Base-by-base conservation (phyloP, 2,329 filamentous ascomycete genomes). In the Dactylellina haptotyla region DNA sequence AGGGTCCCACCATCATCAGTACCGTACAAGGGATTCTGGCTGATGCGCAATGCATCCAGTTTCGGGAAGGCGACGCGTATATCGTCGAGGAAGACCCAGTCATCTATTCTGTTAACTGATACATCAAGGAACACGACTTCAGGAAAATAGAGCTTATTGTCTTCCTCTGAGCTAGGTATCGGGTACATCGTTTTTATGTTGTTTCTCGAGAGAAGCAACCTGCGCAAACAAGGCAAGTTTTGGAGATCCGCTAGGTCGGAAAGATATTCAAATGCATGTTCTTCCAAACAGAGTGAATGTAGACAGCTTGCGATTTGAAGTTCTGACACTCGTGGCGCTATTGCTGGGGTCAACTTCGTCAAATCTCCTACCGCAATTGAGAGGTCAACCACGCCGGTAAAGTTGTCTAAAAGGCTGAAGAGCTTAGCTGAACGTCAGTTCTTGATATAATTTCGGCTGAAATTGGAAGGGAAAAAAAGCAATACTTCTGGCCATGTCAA, bases 181-280 rank as follows among this genome's bases (percentile, higher is more conserved):
- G 78, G 59, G 20, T 77, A 78, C 23, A 84, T 79, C 14, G 80
- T 78, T 14, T 82, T 82, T 75, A 97, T 90, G 54, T 83, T 84
- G 81, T 96, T 96, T 56, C 89, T 88, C 77, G 96, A 94, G 57
- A 98, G 84, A 58, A 93, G 86, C 0, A 89, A 82, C 59, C 84
- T 87, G 53, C 85, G 85, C 10, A 91, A 83, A 30, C 83, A 81
- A 0, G 79, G 78, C 23, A 90, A 80, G 20, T 79, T 75, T 1
- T 84, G 78, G 3, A 94, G 83, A 25, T 84, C 82, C 1, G 82
- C 79, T 2, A 93, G 76, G 53, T 88, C 86, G 0, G 84, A 81
- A 18, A 93, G 79, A 5, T 83, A 82, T 1, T 82, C 83, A 78
- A 95, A 89, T 26, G 85, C 81, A 79, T 95, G 95, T 80, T 87